A percentile compares a stretch with the other conserved stretches of the same genome.
Evolutionary conservation across 164 flowering plant genomes (phyloP).

Genomic region (Buxus sempervirens): DNA sequence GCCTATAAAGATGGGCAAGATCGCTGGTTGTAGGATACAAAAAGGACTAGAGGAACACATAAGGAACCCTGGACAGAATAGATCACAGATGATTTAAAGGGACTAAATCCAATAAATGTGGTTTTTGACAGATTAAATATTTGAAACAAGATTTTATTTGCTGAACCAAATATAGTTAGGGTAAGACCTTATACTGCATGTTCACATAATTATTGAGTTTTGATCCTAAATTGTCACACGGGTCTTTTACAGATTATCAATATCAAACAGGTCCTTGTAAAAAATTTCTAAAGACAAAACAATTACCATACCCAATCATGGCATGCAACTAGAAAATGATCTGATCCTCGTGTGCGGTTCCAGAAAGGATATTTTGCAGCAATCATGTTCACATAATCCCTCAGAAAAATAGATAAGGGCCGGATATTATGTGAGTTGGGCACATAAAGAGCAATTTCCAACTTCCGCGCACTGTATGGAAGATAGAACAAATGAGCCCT

Average conservation of each 20-base stretch:
- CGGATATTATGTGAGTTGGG: conserved; percentile 48
- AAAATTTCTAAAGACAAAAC: not conserved
- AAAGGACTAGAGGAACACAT: too few relatives aligned
- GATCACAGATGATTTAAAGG: too few relatives aligned
- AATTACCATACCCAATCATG: conserved; percentile 69
- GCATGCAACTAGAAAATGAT: conserved; percentile 76
- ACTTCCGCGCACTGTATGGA: conserved; percentile 66
- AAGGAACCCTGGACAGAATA: too few relatives aligned
- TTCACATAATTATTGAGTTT: too few relatives aligned
- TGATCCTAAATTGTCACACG: too few relatives aligned
- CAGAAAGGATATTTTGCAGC: conserved; percentile 68
- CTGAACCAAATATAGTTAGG: too few relatives aligned
- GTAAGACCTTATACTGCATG: too few relatives aligned
- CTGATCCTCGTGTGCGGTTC: conserved; percentile 67
- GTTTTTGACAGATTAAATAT: too few relatives aligned
- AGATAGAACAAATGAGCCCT: conserved; percentile 73
- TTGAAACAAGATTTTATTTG: too few relatives aligned
- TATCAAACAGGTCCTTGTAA: not conserved
- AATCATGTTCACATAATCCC: conserved; percentile 48
- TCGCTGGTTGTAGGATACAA: too few relatives aligned
- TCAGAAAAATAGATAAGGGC: conserved; percentile 49
- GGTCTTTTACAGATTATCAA: not conserved
- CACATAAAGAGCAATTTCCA: conserved; percentile 47
- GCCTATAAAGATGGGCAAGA: too few relatives aligned
- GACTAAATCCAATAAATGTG: too few relatives aligned